phyloP scores from a whole-genome alignment of 2,329 filamentous ascomycete species.

The Lasiodiplodia citricola region DNA sequence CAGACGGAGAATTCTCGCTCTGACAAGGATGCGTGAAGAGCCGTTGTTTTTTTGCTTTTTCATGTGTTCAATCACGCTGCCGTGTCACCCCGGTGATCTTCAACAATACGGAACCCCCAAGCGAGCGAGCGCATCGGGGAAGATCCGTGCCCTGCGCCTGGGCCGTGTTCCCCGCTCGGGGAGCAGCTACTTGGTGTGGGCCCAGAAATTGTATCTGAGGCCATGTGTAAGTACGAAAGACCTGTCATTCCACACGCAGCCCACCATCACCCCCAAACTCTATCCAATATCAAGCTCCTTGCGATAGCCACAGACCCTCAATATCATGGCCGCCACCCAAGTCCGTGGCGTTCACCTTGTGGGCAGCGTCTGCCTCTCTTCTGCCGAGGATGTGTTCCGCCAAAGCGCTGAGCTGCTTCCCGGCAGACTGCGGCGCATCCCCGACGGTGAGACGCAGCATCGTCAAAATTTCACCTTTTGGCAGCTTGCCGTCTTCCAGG shows the following conservation, averaged over 20 bases:
- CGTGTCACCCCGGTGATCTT: constrained; percentile 9
- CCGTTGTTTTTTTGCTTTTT: neutral
- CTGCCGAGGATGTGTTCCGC: constrained; percentile 27
- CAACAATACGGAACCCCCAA: neutral
- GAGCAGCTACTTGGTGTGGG: neutral
- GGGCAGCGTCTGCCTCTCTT: constrained; percentile 29
- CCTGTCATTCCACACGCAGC: neutral
- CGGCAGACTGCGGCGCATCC: constrained; percentile 29
- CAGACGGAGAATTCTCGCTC: neutral
- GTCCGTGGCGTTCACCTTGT: constrained; percentile 30
- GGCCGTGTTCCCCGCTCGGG: constrained; percentile 1
- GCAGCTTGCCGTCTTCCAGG: constrained; percentile 27
- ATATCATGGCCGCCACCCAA: constrained; percentile 12
- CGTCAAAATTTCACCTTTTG: constrained; percentile 28
- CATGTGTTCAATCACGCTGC: neutral
- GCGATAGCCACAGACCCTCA: neutral
- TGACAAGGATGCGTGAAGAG: neutral
- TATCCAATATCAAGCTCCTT: neutral
- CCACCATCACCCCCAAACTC: neutral
- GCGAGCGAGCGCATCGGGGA: neutral
- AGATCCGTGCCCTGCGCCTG: neutral
- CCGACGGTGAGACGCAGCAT: constrained; percentile 31
- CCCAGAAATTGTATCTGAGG: neutral
- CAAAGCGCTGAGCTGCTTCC: constrained; percentile 23
- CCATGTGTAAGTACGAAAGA: neutral